phyloP scores from a whole-genome alignment of 257 asterid species.

The Solanum dulcamara region DNA sequence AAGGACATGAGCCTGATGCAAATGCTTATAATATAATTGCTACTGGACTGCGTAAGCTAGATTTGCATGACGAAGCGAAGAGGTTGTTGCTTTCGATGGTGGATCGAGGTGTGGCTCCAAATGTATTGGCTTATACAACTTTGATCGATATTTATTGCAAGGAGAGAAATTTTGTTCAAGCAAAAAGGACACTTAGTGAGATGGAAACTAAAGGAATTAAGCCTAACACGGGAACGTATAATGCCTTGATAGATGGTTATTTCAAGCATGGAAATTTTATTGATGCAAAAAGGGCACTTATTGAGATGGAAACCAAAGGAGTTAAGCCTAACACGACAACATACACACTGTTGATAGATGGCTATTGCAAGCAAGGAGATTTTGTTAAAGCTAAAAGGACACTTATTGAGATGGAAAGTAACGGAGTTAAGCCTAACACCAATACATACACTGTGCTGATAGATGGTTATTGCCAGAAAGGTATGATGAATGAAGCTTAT shows the following conservation, averaged over 20 bases:
- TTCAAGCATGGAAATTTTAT: conserved; percentile 37
- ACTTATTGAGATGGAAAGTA: conserved; percentile 28
- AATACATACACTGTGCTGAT: conserved; percentile 44
- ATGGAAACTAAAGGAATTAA: conserved; percentile 41
- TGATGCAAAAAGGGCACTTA: conserved; percentile 15
- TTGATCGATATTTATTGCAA: conserved; percentile 53
- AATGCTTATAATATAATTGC: conserved; percentile 54
- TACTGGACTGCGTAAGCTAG: conserved; percentile 42
- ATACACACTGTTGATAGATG: conserved; percentile 2
- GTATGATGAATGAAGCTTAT: conserved; percentile 20
- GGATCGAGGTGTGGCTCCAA: conserved; percentile 41
- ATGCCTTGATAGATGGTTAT: conserved; percentile 44
- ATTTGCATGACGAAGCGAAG: conserved; percentile 53
- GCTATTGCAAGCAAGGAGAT: neutral
- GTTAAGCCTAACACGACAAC: conserved; percentile 21
- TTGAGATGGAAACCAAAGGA: conserved; percentile 12
- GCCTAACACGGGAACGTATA: conserved; percentile 40
- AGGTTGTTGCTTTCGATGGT: conserved; percentile 41
- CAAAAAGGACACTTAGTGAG: conserved; percentile 25
- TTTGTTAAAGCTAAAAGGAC: conserved; percentile 10
- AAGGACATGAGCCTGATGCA: conserved; percentile 59
- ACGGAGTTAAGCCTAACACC: conserved; percentile 31
- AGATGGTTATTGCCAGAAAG: conserved; percentile 45
- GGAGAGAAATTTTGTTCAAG: conserved; percentile 47
- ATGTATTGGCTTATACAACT: conserved; percentile 43